Conservation (phyloP, 1,284 basidiomycete genomes). For the Malassezia psittaci region DNA sequence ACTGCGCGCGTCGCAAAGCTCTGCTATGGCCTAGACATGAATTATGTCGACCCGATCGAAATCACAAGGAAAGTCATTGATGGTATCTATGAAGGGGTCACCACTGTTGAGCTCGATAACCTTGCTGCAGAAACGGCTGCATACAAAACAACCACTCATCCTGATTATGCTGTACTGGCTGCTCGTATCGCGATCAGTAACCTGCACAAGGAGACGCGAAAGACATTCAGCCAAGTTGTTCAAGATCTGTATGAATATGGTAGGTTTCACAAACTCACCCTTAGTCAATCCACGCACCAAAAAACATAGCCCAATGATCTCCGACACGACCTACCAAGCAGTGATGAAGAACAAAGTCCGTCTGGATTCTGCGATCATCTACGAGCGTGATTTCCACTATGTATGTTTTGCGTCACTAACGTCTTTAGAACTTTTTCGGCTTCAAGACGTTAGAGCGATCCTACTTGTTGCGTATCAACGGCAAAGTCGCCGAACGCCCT, state of each 20-base stretch:
- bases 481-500: constrained; percentile 89
- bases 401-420: neutral
- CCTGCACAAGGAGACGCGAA: constrained; percentile 98
- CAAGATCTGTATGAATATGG: constrained; percentile 81
- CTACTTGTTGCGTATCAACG: constrained; percentile 86
- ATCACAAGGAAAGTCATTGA: constrained; percentile 58
- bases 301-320: constrained; percentile 75
- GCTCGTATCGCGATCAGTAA: constrained; percentile 98
- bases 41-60: constrained; percentile 90
- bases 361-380: constrained; percentile 91
- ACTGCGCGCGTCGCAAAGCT: constrained; percentile 78
- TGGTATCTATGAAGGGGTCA: constrained; percentile 90
- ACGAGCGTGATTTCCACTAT: constrained; percentile 89
- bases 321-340: constrained; percentile 71
- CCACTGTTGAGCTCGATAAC: constrained; percentile 85
- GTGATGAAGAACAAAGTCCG: constrained; percentile 71
- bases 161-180: constrained; percentile 95
- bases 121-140: constrained; percentile 81
- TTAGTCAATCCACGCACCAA: constrained; percentile 89
- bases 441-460: constrained; percentile 99
- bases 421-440: constrained; percentile 66
- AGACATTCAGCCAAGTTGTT: constrained; percentile 85
- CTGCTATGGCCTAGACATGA: constrained; percentile 87
- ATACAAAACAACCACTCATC: constrained; percentile 82
- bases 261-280: constrained; percentile 47